Conservation (phyloP, 805 yeast genomes). For the Phaffomyces thermotolerans region DNA sequence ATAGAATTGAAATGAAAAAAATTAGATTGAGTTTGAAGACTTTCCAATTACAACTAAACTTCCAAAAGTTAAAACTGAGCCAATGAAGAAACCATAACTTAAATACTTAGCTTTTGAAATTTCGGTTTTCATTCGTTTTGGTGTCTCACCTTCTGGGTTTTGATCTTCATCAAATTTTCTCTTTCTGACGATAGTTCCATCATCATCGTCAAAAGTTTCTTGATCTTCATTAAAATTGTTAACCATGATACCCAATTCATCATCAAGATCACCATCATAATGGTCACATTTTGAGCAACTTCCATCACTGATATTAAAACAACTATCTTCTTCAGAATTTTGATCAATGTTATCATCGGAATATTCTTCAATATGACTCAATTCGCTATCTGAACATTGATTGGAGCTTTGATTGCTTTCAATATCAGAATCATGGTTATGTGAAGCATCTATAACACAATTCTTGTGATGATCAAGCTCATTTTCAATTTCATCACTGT, state of each 20-base stretch:
- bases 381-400: too few relatives aligned
- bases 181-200: conserved; percentile 1
- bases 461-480: too few relatives aligned
- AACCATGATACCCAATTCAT: not conserved
- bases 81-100: conserved; percentile 7
- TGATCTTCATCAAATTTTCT: not conserved
- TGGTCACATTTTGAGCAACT: not conserved
- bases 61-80: conserved; percentile 10
- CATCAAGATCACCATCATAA: not conserved
- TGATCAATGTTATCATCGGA: not conserved
- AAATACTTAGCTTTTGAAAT: conserved; percentile 2
- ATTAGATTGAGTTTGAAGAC: not conserved
- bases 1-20: not conserved
- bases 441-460: too few relatives aligned
- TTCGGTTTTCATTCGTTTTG: not conserved
- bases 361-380: too few relatives aligned
- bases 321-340: not conserved
- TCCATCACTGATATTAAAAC: not conserved
- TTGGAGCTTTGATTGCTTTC: too few relatives aligned
- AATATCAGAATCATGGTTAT: too few relatives aligned
- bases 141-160: not conserved
- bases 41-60: conserved; percentile 6
- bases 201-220: conserved; percentile 6
- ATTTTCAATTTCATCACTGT: too few relatives aligned
- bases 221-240: not conserved